Conservation (phyloP, 2,329 filamentous ascomycete genomes). For the Apiospora arundinis region DNA sequence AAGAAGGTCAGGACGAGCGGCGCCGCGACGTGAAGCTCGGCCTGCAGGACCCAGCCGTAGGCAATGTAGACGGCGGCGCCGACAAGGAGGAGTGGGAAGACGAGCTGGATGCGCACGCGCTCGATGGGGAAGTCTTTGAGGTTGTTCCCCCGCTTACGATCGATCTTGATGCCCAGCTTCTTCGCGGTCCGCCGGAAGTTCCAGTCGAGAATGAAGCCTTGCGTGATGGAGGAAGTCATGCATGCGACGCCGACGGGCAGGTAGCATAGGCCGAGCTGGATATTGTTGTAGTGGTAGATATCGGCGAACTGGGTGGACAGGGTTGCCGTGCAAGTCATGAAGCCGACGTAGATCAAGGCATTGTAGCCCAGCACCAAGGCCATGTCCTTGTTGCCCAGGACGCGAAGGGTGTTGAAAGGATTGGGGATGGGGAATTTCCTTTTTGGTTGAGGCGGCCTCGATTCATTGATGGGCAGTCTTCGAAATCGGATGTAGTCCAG, state of each 20-base stretch:
- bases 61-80: conserved; percentile 59
- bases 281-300: conserved; percentile 57
- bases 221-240: conserved; percentile 53
- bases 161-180: conserved; percentile 65
- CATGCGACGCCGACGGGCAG: conserved; percentile 60
- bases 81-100: conserved; percentile 60
- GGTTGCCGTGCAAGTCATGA: conserved; percentile 60
- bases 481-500: conserved; percentile 54
- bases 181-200: conserved; percentile 75
- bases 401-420: conserved; percentile 59
- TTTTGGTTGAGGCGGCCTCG: conserved; percentile 39
- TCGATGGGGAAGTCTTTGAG: conserved; percentile 61
- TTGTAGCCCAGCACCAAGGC: conserved; percentile 59
- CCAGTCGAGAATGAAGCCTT: conserved; percentile 66
- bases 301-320: conserved; percentile 57
- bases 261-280: conserved; percentile 61
- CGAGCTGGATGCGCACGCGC: conserved; percentile 58
- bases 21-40: conserved; percentile 56
- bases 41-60: conserved; percentile 64
- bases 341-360: conserved; percentile 61
- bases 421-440: conserved; percentile 60
- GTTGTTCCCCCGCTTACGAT: conserved; percentile 62
- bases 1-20: conserved; percentile 63
- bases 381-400: conserved; percentile 65
- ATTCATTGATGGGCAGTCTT: conserved; percentile 27